Conservation (phyloP, 2,329 filamentous ascomycete genomes). For the Monilinia vaccinii-corymbosi region DNA sequence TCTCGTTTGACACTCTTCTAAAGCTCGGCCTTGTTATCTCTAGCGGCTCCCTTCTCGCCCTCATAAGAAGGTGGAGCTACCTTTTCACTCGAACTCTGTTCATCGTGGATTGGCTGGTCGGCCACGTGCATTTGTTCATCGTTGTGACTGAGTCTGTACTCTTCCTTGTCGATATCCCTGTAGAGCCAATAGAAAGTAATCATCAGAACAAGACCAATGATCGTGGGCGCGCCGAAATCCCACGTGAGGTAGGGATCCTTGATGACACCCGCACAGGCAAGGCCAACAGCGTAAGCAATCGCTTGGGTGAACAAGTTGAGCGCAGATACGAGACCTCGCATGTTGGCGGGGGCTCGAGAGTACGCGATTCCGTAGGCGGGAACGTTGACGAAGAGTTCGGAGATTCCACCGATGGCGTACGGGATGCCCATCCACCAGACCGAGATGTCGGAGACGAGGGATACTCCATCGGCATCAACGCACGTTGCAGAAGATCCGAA, state of each 20-base stretch:
- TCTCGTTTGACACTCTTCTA: neutral
- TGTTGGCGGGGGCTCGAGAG: slow-evolving; percentile 41
- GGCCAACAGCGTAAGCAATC: slow-evolving; percentile 37
- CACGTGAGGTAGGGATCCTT: slow-evolving; percentile 41
- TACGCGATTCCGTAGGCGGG: slow-evolving; percentile 45
- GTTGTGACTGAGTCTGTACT: slow-evolving; percentile 35
- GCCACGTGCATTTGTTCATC: slow-evolving; percentile 11
- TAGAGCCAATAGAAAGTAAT: slow-evolving; percentile 39
- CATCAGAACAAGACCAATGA: slow-evolving; percentile 36
- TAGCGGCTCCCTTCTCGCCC: neutral
- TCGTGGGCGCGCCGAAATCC: slow-evolving; percentile 41
- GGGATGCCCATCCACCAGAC: slow-evolving; percentile 49
- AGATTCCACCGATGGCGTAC: slow-evolving; percentile 42
- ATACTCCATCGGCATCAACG: slow-evolving; percentile 18
- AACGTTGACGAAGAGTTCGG: slow-evolving; percentile 43
- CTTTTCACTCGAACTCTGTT: neutral
- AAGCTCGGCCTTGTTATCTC: neutral
- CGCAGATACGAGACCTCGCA: slow-evolving; percentile 42
- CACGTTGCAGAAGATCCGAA: slow-evolving; percentile 22
- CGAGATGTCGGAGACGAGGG: slow-evolving; percentile 32
- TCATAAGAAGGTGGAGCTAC: neutral
- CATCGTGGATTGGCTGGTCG: neutral
- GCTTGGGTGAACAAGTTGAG: slow-evolving; percentile 40
- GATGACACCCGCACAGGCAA: slow-evolving; percentile 38
- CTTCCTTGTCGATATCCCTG: slow-evolving; percentile 39